These are phyloP conservation scores for Lentinula raphanica DNA, from an alignment of 768 basidiomycete genomes.

Conservation along the genomic window DNA sequence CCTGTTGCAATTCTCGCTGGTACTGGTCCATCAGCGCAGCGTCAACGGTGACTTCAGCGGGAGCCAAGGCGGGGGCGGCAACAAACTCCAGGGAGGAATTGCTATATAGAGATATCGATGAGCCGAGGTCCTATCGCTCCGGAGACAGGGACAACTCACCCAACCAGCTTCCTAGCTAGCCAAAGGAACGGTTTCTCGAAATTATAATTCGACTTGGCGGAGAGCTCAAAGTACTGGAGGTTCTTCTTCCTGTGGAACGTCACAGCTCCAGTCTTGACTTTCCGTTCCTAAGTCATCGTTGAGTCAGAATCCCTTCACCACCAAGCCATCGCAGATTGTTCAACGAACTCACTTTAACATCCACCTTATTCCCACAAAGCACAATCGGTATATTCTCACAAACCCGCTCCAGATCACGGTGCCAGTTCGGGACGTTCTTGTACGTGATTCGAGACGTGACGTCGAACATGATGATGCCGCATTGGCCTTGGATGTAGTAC, in stretches of 20 bases:
- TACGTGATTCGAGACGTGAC: slow-evolving; percentile 99
- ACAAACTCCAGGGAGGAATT: slow-evolving; percentile 80
- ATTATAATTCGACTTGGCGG: slow-evolving; percentile 99
- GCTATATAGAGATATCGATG: neutral
- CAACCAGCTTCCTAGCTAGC: slow-evolving; percentile 96
- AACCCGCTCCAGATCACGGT: slow-evolving; percentile 98
- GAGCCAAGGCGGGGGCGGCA: slow-evolving; percentile 91
- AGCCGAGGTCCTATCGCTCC: no score
- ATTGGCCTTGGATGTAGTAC: slow-evolving; percentile 96
- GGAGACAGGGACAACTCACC: slow-evolving; percentile 50
- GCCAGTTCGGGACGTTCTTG: slow-evolving; percentile 99
- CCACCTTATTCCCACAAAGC: slow-evolving; percentile 99
- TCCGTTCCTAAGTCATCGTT: slow-evolving; percentile 70
- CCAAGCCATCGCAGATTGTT: slow-evolving; percentile 31
- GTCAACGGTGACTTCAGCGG: slow-evolving; percentile 89
- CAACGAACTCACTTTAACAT: slow-evolving; percentile 82
- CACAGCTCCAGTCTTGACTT: slow-evolving; percentile 97
- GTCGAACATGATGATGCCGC: slow-evolving; percentile 99
- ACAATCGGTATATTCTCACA: slow-evolving; percentile 99
- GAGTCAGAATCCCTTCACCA: slow-evolving; percentile 90
- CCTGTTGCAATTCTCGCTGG: slow-evolving; percentile 67
- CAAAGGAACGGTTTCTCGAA: slow-evolving; percentile 99
- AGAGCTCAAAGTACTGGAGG: slow-evolving; percentile 99
- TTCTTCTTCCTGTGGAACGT: slow-evolving; percentile 99
- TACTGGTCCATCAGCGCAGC: slow-evolving; percentile 72